These are phyloP conservation scores for Crotalaria pallida DNA, from an alignment of 306 rosid species.

Conservation along the genomic window DNA sequence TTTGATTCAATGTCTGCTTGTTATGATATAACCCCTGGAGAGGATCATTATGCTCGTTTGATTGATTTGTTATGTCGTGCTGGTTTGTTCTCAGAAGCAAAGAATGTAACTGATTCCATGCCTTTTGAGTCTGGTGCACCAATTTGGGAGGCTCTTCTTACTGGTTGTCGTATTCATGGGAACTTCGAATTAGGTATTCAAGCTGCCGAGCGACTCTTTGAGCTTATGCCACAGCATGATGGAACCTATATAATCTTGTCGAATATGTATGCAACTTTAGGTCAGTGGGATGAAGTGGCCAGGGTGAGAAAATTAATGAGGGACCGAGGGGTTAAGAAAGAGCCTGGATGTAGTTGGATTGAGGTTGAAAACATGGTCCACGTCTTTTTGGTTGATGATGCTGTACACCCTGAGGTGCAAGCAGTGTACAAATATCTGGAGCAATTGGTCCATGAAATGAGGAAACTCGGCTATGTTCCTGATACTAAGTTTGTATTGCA, in stretches of 20 bases:
- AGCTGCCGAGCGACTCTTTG: constrained; percentile 39
- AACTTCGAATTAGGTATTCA: constrained; percentile 43
- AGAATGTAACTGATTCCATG: constrained; percentile 38
- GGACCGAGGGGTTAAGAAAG: constrained; percentile 46
- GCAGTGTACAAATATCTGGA: constrained; percentile 44
- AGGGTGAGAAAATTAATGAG: constrained; percentile 45
- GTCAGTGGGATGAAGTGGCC: constrained; percentile 47
- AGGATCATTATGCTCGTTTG: constrained; percentile 52
- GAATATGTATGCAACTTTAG: constrained; percentile 48
- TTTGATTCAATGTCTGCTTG: constrained; percentile 32
- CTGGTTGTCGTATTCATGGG: constrained; percentile 47
- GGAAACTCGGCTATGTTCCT: constrained; percentile 43
- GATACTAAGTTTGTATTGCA: constrained; percentile 45
- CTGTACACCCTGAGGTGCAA: constrained; percentile 45
- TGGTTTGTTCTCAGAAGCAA: constrained; percentile 41
- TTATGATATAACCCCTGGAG: constrained; percentile 41
- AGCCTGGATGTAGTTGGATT: constrained; percentile 60
- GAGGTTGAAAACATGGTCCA: constrained; percentile 48
- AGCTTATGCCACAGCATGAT: constrained; percentile 41
- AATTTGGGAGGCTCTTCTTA: constrained; percentile 54
- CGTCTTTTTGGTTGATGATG: constrained; percentile 50
- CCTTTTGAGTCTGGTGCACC: constrained; percentile 40
- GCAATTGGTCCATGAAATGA: constrained; percentile 40
- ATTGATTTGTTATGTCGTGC: constrained; percentile 48
- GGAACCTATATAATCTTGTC: constrained; percentile 46